phyloP scores from a whole-genome alignment of 352 stramenopile genomes.

The Phytophthora tubulina region DNA sequence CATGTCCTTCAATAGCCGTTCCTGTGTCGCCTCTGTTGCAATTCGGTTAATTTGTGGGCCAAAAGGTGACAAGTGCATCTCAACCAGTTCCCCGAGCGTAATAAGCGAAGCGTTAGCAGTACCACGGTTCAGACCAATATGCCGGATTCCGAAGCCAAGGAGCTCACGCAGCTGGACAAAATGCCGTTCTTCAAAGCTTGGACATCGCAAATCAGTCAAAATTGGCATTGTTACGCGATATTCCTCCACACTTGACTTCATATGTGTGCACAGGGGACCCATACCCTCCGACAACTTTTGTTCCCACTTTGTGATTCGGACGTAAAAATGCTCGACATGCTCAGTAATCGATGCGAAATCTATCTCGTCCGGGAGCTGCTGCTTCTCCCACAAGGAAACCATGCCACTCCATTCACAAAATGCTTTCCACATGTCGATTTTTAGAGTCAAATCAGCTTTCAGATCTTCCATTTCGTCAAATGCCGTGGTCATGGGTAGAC shows the following conservation, averaged over 20 bases:
- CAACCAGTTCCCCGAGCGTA: slow-evolving; percentile 84
- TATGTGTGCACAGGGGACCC: slow-evolving; percentile 50
- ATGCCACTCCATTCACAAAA: slow-evolving; percentile 70
- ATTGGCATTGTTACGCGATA: slow-evolving; percentile 88
- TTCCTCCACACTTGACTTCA: slow-evolving; percentile 84
- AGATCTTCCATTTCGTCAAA: slow-evolving; percentile 88
- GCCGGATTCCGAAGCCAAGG: slow-evolving; percentile 82
- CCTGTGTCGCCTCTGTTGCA: slow-evolving; percentile 88
- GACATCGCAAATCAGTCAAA: slow-evolving; percentile 64
- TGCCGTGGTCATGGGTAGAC: slow-evolving; percentile 64
- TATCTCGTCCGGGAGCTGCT: slow-evolving; percentile 68
- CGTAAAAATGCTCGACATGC: slow-evolving; percentile 68
- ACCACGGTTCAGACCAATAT: slow-evolving; percentile 25
- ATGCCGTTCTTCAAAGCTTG: slow-evolving; percentile 75
- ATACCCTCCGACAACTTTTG: slow-evolving; percentile 59
- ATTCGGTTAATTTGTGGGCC: slow-evolving; percentile 84
- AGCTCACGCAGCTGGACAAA: slow-evolving; percentile 63
- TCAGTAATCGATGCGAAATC: slow-evolving; percentile 78
- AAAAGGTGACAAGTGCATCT: slow-evolving; percentile 81
- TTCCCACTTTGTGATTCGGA: slow-evolving; percentile 62
- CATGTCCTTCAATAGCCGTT: slow-evolving; percentile 88
- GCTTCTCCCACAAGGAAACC: slow-evolving; percentile 57
- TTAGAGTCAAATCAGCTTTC: slow-evolving; percentile 75
- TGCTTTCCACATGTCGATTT: slow-evolving; percentile 85
- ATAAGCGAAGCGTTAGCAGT: slow-evolving; percentile 42